Base-by-base conservation (phyloP, 805 yeast genomes). In the Saccharomycopsis sp. region DNA sequence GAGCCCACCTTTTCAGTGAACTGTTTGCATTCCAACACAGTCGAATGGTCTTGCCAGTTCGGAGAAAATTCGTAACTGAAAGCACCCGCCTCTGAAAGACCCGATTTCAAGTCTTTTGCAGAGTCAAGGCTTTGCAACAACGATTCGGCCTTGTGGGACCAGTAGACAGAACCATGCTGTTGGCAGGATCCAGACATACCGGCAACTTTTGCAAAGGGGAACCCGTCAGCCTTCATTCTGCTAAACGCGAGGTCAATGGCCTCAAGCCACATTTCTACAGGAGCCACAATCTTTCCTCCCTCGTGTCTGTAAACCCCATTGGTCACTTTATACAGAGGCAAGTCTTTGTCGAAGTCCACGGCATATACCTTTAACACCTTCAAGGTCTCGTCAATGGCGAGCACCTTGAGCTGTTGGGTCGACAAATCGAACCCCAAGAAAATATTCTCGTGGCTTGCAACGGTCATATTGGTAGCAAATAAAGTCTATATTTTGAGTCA, bases 31-130 rank as follows among this genome's bases (percentile, higher is more conserved):
- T 91, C 96, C 20, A 75, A 71, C 2, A 81, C 85, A 0, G 97
- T 91, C 23, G 94, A 85, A 67, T 89, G 96, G 67, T 91, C 97
- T 70, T 91, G 97, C 97, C 97, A 91, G 67, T 91, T 91, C 7
- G 97, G 96, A 2, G 95, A 85, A 47, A 76, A 76, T 3, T 77
- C 74, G 64, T 83, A 77, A 1, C 92, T 75, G 63, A 89, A 85
- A 1, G 87, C 85, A 1, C 64, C 63, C 1, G 76, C 76, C 37
- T 29, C 37, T 20, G 65, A 64, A 44, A 87, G 65, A 61, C 79
- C 87, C 1, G 73, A 76, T 41, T 74, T 67, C 53, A 88, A 71
- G 1, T 74, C 59, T 12, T 61, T 61, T 0, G 66, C 24, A 0
- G 74, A 63, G 14, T 66, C 61, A 57, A 87, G 70, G 0, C 64